Conservation (phyloP, 148 eudicot species). For the Rhododendron vialii region DNA sequence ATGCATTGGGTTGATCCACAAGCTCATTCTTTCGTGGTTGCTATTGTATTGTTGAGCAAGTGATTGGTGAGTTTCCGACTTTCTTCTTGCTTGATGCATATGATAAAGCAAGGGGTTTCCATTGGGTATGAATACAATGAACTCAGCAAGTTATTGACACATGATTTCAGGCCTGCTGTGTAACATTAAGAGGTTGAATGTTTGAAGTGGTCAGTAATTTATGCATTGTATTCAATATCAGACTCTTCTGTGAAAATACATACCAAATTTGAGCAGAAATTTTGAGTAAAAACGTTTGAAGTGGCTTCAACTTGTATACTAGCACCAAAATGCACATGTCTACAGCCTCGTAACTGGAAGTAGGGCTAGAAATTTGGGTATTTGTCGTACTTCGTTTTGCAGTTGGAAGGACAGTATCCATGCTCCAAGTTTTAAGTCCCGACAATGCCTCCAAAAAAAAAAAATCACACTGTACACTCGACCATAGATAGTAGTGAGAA, state of each 20-base stretch:
- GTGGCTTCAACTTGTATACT: neutral
- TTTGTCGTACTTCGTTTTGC: neutral
- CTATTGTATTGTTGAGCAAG: neutral
- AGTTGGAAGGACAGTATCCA: neutral
- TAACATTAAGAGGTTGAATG: neutral
- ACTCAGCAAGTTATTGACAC: neutral
- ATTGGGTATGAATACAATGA: neutral
- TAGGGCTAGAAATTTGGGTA: neutral
- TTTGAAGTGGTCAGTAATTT: neutral
- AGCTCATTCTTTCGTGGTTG: neutral
- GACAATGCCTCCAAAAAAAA: neutral
- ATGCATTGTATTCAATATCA: neutral
- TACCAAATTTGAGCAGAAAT: neutral
- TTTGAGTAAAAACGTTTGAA: neutral
- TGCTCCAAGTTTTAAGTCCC: neutral
- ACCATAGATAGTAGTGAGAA: neutral
- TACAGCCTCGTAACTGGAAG: neutral
- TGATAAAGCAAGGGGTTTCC: neutral
- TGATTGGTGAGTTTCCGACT: neutral
- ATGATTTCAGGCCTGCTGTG: neutral
- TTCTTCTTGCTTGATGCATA: neutral
- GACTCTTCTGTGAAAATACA: neutral
- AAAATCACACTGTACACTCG: neutral
- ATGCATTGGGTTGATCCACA: neutral
- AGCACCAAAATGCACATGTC: neutral